Evolutionary conservation across 2,329 filamentous ascomycete species (phyloP).

Genomic region (Talaromyces sp.): DNA sequence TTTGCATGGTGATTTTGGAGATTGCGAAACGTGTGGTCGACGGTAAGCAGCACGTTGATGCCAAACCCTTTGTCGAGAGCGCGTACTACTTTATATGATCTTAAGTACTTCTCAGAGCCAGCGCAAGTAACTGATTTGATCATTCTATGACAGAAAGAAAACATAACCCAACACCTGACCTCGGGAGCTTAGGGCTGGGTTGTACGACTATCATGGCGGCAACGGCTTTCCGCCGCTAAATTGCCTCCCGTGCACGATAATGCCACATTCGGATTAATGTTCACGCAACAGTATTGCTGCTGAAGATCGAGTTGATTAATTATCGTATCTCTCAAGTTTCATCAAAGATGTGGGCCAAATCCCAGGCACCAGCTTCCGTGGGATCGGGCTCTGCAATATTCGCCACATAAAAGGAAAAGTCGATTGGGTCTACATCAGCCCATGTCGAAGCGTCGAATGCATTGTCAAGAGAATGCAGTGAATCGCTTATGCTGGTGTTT

Average conservation of each 20-base stretch:
- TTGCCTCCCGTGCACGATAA: not conserved
- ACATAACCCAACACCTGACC: not conserved
- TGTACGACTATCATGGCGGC: not conserved
- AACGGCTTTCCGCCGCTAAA: not conserved
- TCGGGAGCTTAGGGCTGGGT: not conserved
- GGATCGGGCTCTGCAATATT: not conserved
- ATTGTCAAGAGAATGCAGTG: not conserved
- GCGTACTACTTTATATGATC: not conserved
- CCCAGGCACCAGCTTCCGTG: not conserved
- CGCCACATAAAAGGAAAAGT: not conserved
- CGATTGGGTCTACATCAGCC: not conserved
- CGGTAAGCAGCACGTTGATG: not conserved
- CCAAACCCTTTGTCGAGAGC: not conserved
- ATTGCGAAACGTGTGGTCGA: not conserved
- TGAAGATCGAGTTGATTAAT: not conserved
- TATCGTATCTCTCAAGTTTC: not conserved
- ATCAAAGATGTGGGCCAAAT: not conserved
- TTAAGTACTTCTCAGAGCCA: not conserved
- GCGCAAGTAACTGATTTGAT: not conserved
- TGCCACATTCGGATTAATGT: not conserved
- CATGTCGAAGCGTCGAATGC: not conserved
- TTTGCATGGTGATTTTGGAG: not conserved
- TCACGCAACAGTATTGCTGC: not conserved
- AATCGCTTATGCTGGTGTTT: not conserved
- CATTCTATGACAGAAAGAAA: not conserved